These are phyloP conservation scores for Fusarium circinatum DNA, from an alignment of 2,329 filamentous ascomycete genomes.

Conservation along the genomic window DNA sequence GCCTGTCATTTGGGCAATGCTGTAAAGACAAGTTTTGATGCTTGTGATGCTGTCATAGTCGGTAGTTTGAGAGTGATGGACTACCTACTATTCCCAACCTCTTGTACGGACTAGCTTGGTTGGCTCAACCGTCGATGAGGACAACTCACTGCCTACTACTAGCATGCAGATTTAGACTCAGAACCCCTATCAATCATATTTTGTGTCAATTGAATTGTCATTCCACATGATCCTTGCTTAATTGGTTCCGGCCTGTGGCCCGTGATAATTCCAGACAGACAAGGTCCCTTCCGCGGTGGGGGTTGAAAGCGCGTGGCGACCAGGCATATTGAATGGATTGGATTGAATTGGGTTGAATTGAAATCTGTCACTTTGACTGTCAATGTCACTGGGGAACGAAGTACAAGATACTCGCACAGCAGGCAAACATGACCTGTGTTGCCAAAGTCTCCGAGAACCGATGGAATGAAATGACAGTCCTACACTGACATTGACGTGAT, in stretches of 20 bases:
- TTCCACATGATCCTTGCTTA: slow-evolving; percentile 35
- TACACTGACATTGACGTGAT: slow-evolving; percentile 11
- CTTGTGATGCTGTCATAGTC: neutral
- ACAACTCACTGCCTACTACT: slow-evolving; percentile 15
- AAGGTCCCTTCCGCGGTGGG: slow-evolving; percentile 28
- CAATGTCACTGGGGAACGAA: slow-evolving; percentile 5
- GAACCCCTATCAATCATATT: slow-evolving; percentile 14
- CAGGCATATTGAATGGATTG: neutral
- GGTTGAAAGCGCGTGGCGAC: slow-evolving; percentile 26
- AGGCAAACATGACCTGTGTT: neutral
- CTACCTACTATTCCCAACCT: slow-evolving; percentile 13
- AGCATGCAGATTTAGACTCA: slow-evolving; percentile 14
- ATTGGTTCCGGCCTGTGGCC: slow-evolving; percentile 28
- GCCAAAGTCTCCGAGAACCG: slow-evolving; percentile 17
- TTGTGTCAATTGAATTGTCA: slow-evolving; percentile 22
- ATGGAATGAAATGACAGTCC: neutral
- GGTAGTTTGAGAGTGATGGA: slow-evolving; percentile 2
- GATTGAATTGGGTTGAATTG: neutral
- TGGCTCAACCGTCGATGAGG: slow-evolving; percentile 2
- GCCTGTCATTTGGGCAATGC: neutral
- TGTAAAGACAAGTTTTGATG: neutral
- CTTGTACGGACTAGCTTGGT: neutral
- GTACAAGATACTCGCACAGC: slow-evolving; percentile 29
- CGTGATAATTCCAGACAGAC: slow-evolving; percentile 7
- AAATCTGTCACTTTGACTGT: slow-evolving; percentile 3